A percentile compares a stretch with the other conserved stretches of the same genome.
phyloP scores from a whole-genome alignment of 495 filamentous ascomycete species.

The Staphylotrichum tortipilum region DNA sequence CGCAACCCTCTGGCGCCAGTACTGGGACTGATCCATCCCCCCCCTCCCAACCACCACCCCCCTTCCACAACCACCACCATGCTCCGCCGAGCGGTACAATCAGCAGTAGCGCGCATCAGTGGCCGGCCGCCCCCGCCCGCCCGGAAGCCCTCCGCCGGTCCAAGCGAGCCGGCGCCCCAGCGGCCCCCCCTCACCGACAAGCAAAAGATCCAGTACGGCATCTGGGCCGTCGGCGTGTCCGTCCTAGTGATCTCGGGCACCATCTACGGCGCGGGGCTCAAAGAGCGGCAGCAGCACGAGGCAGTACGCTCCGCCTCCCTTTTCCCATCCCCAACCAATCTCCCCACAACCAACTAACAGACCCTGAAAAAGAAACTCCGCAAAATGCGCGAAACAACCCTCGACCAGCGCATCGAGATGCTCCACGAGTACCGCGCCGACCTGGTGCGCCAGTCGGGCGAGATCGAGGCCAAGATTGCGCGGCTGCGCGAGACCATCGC shows the following conservation, averaged over 20 bases:
- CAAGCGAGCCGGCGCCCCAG: background rate
- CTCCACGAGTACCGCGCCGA: slow-evolving; percentile 28
- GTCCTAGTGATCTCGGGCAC: slow-evolving; percentile 42
- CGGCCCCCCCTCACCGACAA: slow-evolving; percentile 9
- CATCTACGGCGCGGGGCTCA: slow-evolving; percentile 51
- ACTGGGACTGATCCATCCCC: background rate
- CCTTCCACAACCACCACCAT: background rate
- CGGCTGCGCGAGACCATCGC: slow-evolving; percentile 26
- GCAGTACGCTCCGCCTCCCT: no score
- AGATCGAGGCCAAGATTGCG: slow-evolving; percentile 32
- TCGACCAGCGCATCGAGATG: slow-evolving; percentile 28
- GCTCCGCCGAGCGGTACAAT: no score
- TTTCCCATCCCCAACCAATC: no score
- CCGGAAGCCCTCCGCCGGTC: no score
- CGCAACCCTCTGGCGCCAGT: background rate
- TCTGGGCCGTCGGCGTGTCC: slow-evolving; percentile 42
- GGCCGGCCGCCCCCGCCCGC: background rate
- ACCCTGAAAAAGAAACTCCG: slow-evolving; percentile 23
- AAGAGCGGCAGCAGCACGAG: slow-evolving; percentile 39
- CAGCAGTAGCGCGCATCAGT: background rate
- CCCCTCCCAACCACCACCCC: no score
- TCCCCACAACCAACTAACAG: background rate
- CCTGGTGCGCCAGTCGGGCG: slow-evolving; percentile 23
- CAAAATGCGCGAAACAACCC: slow-evolving; percentile 22
- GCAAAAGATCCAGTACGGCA: slow-evolving; percentile 11